Evolutionary conservation across 305 asterid genomes (phyloP).

Genomic region (Fraxinus nigra): DNA sequence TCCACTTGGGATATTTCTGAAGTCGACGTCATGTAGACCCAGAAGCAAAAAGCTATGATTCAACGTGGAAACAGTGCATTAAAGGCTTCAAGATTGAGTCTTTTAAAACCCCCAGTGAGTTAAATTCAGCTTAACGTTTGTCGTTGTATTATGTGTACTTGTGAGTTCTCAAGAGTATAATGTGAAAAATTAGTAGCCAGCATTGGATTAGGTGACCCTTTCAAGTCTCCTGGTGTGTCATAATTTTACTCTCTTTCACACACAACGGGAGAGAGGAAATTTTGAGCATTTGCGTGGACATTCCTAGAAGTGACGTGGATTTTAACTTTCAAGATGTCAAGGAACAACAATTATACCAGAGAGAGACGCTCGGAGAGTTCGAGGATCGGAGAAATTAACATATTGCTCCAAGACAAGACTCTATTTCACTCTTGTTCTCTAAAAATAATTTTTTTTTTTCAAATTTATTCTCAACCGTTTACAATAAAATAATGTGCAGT

Average conservation of each 20-base stretch:
- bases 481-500: too few species aligned
- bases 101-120: neutral
- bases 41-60: neutral
- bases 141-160: neutral
- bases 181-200: neutral
- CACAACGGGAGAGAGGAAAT: neutral
- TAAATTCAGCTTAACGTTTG: neutral
- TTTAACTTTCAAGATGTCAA: neutral
- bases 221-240: neutral
- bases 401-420: neutral
- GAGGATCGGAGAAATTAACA: neutral
- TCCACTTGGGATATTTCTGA: neutral
- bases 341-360: neutral
- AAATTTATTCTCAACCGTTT: too few species aligned
- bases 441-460: too few species aligned
- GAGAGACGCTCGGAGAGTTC: neutral
- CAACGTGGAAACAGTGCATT: neutral
- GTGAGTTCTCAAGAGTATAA: neutral
- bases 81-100: neutral
- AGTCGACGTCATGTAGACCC: neutral
- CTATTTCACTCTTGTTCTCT: too few species aligned
- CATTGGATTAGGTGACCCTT: neutral
- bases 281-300: neutral
- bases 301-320: neutral
- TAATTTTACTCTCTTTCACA: neutral